Evolutionary conservation across 139 green algal species (phyloP).

Genomic region (Coccomyxa sp.): DNA sequence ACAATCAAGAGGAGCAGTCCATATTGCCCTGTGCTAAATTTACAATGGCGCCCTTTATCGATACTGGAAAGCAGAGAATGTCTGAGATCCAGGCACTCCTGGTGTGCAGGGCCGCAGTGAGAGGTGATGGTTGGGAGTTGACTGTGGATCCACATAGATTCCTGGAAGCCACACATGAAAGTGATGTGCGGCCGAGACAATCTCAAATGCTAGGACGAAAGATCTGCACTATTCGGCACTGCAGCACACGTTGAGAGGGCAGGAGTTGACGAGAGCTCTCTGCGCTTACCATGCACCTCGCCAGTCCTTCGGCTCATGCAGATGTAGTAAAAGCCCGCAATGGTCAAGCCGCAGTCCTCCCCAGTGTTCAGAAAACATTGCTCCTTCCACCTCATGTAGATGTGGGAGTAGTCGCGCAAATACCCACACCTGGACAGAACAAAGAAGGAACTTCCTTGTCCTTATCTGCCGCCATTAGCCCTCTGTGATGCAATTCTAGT

Average conservation of each 20-base stretch:
- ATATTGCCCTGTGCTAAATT: too few relatives aligned
- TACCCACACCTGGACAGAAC: constrained; percentile 30
- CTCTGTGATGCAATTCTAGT: neutral
- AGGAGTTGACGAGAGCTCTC: too few relatives aligned
- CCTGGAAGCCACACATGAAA: constrained; percentile 31
- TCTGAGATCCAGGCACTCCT: neutral
- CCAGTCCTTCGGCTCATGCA: constrained; percentile 43
- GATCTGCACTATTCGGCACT: too few relatives aligned
- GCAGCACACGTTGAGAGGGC: too few relatives aligned
- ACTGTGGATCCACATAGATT: constrained; percentile 68
- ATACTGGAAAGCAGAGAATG: neutral
- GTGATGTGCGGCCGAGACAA: too few relatives aligned
- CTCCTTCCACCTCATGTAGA: constrained; percentile 85
- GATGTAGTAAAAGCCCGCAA: constrained; percentile 77
- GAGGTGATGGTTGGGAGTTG: constrained; percentile 62
- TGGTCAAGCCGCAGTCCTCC: constrained; percentile 54
- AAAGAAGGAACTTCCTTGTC: neutral
- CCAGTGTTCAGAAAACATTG: constrained; percentile 60
- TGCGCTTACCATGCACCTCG: neutral
- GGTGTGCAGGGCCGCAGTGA: constrained; percentile 22
- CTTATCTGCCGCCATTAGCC: neutral
- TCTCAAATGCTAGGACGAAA: too few relatives aligned
- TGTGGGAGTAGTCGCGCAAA: constrained; percentile 28
- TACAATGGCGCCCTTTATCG: neutral
- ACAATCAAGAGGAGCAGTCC: too few relatives aligned